A percentile compares a stretch with the other conserved stretches of the same genome.
phyloP scores from a whole-genome alignment of 805 yeast species.

The Schwanniomyces pseudopolymorphus region DNA sequence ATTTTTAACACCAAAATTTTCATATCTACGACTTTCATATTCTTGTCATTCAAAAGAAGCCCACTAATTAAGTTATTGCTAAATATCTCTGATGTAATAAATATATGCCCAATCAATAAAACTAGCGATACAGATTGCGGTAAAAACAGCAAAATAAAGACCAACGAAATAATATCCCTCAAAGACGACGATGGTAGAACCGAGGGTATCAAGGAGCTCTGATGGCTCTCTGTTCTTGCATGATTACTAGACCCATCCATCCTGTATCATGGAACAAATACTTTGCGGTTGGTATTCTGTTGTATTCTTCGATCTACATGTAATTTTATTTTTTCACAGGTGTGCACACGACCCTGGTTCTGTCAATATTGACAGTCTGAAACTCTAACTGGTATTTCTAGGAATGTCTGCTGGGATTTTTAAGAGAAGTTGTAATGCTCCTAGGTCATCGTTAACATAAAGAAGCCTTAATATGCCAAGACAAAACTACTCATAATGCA shows the following conservation, averaged over 20 bases:
- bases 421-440: too few relatives aligned
- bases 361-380: too few relatives aligned
- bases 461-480: too few relatives aligned
- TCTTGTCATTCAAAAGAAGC: constrained; percentile 7
- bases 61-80: constrained; percentile 26
- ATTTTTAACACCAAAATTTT: not conserved
- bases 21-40: not conserved
- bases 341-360: not conserved
- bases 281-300: not conserved
- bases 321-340: not conserved
- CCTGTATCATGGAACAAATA: not conserved
- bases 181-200: constrained; percentile 22
- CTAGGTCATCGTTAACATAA: too few relatives aligned
- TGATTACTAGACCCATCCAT: constrained; percentile 6
- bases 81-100: constrained; percentile 18
- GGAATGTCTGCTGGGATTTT: too few relatives aligned
- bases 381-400: too few relatives aligned
- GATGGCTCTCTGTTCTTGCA: not conserved
- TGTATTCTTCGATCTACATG: not conserved
- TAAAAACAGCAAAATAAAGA: constrained; percentile 25
- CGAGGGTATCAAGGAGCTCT: not conserved
- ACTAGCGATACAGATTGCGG: constrained; percentile 26
- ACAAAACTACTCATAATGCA: too few relatives aligned
- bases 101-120: constrained; percentile 18
- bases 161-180: constrained; percentile 32